Evolutionary conservation across 805 yeast species (phyloP).

Genomic region (Lachancea kluyveri): DNA sequence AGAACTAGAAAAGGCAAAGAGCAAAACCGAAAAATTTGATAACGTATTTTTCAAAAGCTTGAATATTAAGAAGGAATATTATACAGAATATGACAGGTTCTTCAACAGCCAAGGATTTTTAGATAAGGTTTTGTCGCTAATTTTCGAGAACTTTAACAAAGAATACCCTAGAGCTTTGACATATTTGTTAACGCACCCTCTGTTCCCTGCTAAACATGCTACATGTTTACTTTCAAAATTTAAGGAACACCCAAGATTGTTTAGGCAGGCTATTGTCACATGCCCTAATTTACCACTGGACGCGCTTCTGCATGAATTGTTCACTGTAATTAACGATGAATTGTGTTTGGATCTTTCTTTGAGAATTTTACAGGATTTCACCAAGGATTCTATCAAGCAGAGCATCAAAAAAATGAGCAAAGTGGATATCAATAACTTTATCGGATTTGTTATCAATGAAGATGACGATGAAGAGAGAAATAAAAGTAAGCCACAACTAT

Average conservation of each 20-base stretch:
- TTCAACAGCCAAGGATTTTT: conserved; percentile 53
- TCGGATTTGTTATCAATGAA: conserved; percentile 27
- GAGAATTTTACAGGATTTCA: conserved; percentile 61
- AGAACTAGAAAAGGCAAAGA: conserved; percentile 18
- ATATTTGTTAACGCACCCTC: conserved; percentile 80
- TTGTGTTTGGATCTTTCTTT: conserved; percentile 61
- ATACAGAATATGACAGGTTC: conserved; percentile 58
- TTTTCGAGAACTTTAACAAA: conserved; percentile 31
- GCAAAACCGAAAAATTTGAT: conserved; percentile 27
- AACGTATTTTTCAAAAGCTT: conserved; percentile 26
- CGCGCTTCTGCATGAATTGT: conserved; percentile 59
- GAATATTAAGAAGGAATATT: conserved; percentile 40
- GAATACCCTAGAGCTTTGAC: conserved; percentile 54
- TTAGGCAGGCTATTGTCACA: conserved; percentile 77
- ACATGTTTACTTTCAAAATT: conserved; percentile 49
- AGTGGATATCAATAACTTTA: conserved; percentile 28
- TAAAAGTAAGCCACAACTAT: conserved; percentile 21
- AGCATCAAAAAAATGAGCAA: conserved; percentile 31
- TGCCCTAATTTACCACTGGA: conserved; percentile 61
- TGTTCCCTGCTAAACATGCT: conserved; percentile 61
- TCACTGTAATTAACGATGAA: conserved; percentile 50
- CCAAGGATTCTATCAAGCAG: conserved; percentile 50
- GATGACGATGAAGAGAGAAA: conserved; percentile 17
- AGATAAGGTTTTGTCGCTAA: conserved; percentile 37
- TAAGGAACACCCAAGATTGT: conserved; percentile 51